Conservation (phyloP, 306 rosid species). For the Corylus heterophylla region DNA sequence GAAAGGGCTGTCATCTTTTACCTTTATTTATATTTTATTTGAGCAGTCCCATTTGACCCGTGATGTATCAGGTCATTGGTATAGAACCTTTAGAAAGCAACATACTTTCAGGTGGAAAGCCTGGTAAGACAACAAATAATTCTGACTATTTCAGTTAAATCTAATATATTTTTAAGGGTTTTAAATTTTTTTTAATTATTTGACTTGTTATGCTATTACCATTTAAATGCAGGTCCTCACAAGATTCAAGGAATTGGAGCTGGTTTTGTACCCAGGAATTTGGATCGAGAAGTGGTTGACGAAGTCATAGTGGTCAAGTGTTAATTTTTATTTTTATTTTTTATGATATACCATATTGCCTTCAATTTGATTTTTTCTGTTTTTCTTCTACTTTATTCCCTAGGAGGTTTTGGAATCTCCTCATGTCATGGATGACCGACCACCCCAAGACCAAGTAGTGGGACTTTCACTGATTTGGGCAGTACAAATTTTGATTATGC, state of each 20-base stretch:
- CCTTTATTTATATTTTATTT: constrained; percentile 20
- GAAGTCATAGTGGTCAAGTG: constrained; percentile 77
- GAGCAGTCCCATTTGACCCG: constrained; percentile 12
- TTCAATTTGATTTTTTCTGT: constrained; percentile 4
- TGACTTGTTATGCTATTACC: constrained; percentile 23
- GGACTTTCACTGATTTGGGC: constrained; percentile 1
- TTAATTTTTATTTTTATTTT: not conserved
- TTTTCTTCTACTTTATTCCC: not conserved
- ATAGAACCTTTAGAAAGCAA: constrained; percentile 92
- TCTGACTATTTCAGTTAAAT: constrained; percentile 19
- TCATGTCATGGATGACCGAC: not conserved
- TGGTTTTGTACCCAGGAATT: constrained; percentile 95
- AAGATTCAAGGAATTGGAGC: constrained; percentile 99
- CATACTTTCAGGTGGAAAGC: constrained; percentile 96
- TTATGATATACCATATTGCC: not conserved
- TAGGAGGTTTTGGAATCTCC: constrained; percentile 1
- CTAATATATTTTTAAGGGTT: constrained; percentile 10
- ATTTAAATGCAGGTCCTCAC: constrained; percentile 81
- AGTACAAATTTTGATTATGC: not conserved
- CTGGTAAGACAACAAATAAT: constrained; percentile 60
- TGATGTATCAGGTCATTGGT: constrained; percentile 73
- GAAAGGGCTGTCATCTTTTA: constrained; percentile 9
- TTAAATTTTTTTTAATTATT: not conserved
- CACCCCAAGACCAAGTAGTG: constrained; percentile 11
- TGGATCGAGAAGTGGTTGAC: constrained; percentile 79